Conservation (phyloP, 2,329 filamentous ascomycete genomes). For the Chaetomiaceae sp. region DNA sequence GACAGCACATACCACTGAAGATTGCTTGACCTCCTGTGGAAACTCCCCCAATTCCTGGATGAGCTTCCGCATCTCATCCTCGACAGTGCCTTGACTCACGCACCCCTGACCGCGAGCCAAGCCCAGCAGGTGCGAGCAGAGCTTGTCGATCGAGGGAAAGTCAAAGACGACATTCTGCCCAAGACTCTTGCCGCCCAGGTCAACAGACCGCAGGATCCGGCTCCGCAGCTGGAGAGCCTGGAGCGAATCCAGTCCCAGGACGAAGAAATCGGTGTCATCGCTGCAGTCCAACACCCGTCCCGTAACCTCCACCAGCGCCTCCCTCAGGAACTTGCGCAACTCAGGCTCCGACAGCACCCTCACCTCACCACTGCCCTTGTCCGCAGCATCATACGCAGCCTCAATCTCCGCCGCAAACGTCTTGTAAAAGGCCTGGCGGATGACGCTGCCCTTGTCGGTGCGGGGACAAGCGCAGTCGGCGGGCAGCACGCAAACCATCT, state of each 20-base stretch:
- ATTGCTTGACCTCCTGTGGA: background rate
- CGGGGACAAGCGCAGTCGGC: background rate
- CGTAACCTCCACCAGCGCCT: background rate
- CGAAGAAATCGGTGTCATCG: background rate
- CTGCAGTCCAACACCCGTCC: background rate
- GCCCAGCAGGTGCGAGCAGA: background rate
- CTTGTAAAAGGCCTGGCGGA: background rate
- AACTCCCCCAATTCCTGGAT: background rate
- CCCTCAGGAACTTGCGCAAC: background rate
- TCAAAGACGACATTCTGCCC: background rate
- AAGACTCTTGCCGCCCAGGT: background rate
- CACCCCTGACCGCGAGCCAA: background rate
- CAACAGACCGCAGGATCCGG: background rate
- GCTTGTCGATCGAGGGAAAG: constrained; percentile 1
- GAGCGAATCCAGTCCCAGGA: background rate
- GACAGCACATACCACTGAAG: background rate
- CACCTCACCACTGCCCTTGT: background rate
- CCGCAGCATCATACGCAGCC: background rate
- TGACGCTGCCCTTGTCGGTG: background rate
- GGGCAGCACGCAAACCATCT: background rate
- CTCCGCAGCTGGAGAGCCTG: constrained; percentile 1
- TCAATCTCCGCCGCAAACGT: background rate
- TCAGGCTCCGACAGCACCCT: background rate
- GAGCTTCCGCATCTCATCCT: background rate
- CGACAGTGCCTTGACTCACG: background rate